Base-by-base conservation (phyloP, 1,139 yeast genomes). In the Blastobotrys aristatus region DNA sequence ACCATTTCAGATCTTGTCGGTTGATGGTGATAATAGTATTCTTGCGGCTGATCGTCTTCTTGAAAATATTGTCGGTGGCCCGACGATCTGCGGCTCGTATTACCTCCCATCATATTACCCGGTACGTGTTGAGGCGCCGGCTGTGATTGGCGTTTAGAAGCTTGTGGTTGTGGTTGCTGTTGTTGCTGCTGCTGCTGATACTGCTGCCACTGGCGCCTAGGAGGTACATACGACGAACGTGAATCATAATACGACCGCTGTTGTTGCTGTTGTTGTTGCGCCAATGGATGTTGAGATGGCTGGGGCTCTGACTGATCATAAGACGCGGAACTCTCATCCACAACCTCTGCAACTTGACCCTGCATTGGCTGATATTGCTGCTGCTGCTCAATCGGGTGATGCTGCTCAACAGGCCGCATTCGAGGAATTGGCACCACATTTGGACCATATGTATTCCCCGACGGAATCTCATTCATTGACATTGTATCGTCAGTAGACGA, bases 401-500 rank as follows among this genome's bases (percentile, higher is more conserved):
- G 21, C 22, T 22, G 43, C 34, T 32, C 39, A 7, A 33, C 36
- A 22, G 40, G 36, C 11, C 41, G 18, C 16, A 45, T 27, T 33
- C 43, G 44, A 17, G 46, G 48, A 27, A 63, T 55, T 2, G 61
- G 61, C 1, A 60, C 61, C 1, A 59, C 64, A 32, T 58, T 65
- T 14, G 70, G 60, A 17, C 68, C 68, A 42, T 58, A 67, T 17
- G 37, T 44, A n/a, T 40, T 37, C 44, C 53, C 55, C 40, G 52
- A 53, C 38, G 60, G 54, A 24, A 60, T 55, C 1, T 53, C 52
- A 10, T 34, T 20, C 10, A 54, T 50, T 24, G 58, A 63, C 29
- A 64, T 68, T 3, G 64, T 59, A 4, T 66, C 68, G 16, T 57
- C 46, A 18, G 61, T 46, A 34, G 57, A 60, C 1, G 62, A 56